Evolutionary conservation across 2,329 filamentous ascomycete species (phyloP).

Genomic region (Penicillium sp.): DNA sequence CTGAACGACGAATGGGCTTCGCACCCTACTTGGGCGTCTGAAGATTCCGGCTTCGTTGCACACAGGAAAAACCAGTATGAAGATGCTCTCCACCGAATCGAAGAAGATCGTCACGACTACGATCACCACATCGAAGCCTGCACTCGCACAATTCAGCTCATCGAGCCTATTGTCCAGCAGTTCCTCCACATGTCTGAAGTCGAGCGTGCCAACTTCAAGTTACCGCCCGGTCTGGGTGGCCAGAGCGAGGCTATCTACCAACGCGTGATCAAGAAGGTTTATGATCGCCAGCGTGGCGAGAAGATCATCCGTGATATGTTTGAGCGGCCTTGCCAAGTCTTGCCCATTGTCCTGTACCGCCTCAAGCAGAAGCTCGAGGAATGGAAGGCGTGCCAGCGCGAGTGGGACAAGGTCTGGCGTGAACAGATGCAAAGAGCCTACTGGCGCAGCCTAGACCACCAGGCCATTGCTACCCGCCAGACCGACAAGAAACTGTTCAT

Average conservation of each 20-base stretch:
- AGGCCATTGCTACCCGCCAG: slow-evolving; percentile 84
- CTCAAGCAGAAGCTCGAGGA: slow-evolving; percentile 96
- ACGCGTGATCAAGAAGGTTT: slow-evolving; percentile 95
- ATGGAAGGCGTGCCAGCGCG: slow-evolving; percentile 93
- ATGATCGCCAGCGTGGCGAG: slow-evolving; percentile 77
- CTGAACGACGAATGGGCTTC: slow-evolving; percentile 98
- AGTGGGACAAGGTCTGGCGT: slow-evolving; percentile 99
- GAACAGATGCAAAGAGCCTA: slow-evolving; percentile 93
- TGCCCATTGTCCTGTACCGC: slow-evolving; percentile 82
- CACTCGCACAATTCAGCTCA: slow-evolving; percentile 88
- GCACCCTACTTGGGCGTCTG: slow-evolving; percentile 97
- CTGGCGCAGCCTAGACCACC: slow-evolving; percentile 93
- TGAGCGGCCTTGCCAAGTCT: slow-evolving; percentile 75
- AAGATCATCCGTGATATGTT: slow-evolving; percentile 88
- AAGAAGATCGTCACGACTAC: slow-evolving; percentile 97
- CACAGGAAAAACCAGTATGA: slow-evolving; percentile 96
- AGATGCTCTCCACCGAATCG: slow-evolving; percentile 90
- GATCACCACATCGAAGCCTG: slow-evolving; percentile 98
- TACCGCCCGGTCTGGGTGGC: slow-evolving; percentile 81
- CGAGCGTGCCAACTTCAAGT: slow-evolving; percentile 71
- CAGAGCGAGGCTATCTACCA: slow-evolving; percentile 97
- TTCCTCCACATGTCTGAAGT: slow-evolving; percentile 74
- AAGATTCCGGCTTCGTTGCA: slow-evolving; percentile 95
- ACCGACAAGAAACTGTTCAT: slow-evolving; percentile 90
- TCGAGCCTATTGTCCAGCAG: slow-evolving; percentile 90